Conservation (phyloP, 352 stramenopile species). For the Phytopythium chamaehyphon region DNA sequence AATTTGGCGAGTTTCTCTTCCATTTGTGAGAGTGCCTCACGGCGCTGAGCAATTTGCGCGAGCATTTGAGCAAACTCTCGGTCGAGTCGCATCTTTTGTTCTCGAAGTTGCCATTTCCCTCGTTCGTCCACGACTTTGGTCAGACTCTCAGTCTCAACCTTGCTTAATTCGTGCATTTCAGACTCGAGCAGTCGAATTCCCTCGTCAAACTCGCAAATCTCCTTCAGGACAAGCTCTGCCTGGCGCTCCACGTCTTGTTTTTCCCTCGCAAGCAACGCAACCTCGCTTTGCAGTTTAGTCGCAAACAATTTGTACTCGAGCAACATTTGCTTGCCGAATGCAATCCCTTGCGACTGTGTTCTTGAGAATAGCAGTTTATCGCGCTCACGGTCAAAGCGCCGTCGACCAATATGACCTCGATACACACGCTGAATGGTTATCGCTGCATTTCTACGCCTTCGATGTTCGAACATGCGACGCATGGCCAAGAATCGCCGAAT, state of each 20-base stretch:
- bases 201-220: constrained; percentile 94
- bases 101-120: constrained; percentile 79
- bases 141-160: constrained; percentile 88
- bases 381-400: constrained; percentile 76
- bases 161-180: constrained; percentile 91
- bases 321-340: constrained; percentile 94
- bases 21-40: constrained; percentile 80
- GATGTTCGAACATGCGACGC: constrained; percentile 40
- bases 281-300: constrained; percentile 92
- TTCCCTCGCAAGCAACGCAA: constrained; percentile 86
- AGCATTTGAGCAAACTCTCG: constrained; percentile 94
- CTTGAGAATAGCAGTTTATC: constrained; percentile 94
- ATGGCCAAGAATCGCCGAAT: constrained; percentile 64
- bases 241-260: constrained; percentile 88
- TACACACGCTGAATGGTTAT: constrained; percentile 87
- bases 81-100: constrained; percentile 94
- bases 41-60: constrained; percentile 90
- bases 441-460: constrained; percentile 50
- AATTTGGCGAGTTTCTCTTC: constrained; percentile 87
- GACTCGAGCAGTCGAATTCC: constrained; percentile 87
- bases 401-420: constrained; percentile 82
- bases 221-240: constrained; percentile 85
- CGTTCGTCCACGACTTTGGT: constrained; percentile 79
- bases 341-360: constrained; percentile 91
- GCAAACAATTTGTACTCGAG: constrained; percentile 94